These are phyloP conservation scores for Boletus sp. DNA, from an alignment of 768 basidiomycete species.

Conservation along the genomic window DNA sequence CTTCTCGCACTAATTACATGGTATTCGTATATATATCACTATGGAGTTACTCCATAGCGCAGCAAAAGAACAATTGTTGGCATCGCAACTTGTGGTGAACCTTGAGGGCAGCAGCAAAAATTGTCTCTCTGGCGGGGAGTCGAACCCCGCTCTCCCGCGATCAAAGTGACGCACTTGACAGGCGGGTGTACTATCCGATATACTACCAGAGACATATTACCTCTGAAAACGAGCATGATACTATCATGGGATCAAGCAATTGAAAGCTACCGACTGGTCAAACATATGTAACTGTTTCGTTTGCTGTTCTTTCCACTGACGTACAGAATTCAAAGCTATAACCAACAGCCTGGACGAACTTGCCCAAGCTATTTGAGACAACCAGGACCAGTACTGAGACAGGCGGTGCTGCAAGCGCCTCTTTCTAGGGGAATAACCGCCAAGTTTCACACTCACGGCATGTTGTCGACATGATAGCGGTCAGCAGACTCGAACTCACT, in stretches of 20 bases:
- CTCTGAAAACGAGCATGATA: too few species aligned
- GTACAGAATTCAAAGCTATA: too few species aligned
- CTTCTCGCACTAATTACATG: neutral
- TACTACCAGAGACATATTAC: slow-evolving; percentile 40
- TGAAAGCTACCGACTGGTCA: too few species aligned
- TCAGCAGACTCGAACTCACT: neutral
- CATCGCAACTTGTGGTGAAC: too few species aligned
- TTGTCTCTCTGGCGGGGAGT: slow-evolving; percentile 44
- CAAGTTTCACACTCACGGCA: neutral
- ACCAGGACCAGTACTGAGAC: neutral
- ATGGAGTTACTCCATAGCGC: neutral
- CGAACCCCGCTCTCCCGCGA: slow-evolving; percentile 44
- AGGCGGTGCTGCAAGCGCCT: neutral
- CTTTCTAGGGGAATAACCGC: neutral
- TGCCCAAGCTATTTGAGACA: neutral
- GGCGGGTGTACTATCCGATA: slow-evolving; percentile 52
- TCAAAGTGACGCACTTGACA: slow-evolving; percentile 25
- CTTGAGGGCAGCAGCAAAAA: slow-evolving; percentile 6
- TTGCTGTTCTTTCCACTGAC: too few species aligned
- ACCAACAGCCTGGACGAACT: too few species aligned
- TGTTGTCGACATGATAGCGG: neutral
- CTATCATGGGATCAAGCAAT: neutral
- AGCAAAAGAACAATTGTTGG: neutral
- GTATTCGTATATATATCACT: neutral
- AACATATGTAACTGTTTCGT: too few species aligned